Percentiles rank a stretch among this genome's conserved stretches.
These are phyloP conservation scores for Aquilaria sinensis DNA, from an alignment of 345 rosid genomes.

Conservation along the genomic window DNA sequence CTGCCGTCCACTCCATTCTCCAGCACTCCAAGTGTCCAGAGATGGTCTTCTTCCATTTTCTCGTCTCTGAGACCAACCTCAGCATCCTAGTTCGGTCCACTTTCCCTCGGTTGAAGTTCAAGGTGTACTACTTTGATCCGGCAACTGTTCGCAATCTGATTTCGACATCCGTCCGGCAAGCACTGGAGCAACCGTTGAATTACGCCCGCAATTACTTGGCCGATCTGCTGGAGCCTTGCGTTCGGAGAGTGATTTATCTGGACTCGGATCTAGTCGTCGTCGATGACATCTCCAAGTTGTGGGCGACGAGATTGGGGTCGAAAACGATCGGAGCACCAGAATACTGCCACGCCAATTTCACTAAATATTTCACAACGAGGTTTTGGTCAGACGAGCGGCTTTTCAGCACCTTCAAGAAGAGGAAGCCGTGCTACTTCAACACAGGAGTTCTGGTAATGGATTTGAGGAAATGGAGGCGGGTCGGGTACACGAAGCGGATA, in stretches of 20 bases:
- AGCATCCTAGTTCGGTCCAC: constrained; percentile 72
- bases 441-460: constrained; percentile 98
- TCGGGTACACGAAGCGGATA: constrained; percentile 66
- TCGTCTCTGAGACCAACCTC: constrained; percentile 60
- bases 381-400: constrained; percentile 64
- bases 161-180: constrained; percentile 87
- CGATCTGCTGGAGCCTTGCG: constrained; percentile 80
- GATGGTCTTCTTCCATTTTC: constrained; percentile 81
- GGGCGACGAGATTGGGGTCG: constrained; percentile 57
- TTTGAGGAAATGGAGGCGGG: constrained; percentile 76
- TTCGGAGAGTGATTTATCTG: constrained; percentile 76
- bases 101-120: constrained; percentile 80
- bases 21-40: constrained; percentile 77
- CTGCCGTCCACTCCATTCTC: constrained; percentile 84
- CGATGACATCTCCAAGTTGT: constrained; percentile 73
- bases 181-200: constrained; percentile 93
- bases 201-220: constrained; percentile 90
- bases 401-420: constrained; percentile 44
- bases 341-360: constrained; percentile 93
- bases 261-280: constrained; percentile 92
- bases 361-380: constrained; percentile 68
- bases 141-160: constrained; percentile 64
- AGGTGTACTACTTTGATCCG: constrained; percentile 82
- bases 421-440: constrained; percentile 80
- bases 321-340: constrained; percentile 94